A percentile compares a stretch with the other conserved stretches of the same genome.
phyloP scores from a whole-genome alignment of 1,139 yeast species.

The Candida sp. region DNA sequence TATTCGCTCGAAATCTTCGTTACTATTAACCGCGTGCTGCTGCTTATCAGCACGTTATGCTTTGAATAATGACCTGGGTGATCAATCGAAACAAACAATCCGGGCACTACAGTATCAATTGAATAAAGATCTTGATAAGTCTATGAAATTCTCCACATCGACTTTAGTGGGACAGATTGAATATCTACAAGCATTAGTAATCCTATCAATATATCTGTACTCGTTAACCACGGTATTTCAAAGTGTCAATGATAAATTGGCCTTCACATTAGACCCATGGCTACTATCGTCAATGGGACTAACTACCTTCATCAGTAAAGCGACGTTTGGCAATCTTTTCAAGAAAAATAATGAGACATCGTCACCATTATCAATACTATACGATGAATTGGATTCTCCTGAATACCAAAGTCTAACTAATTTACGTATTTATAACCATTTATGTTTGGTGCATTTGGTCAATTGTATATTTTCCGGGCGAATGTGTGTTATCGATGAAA shows the following conservation, averaged over 20 bases:
- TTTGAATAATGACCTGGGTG: slow-evolving; percentile 24
- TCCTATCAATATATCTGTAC: slow-evolving; percentile 58
- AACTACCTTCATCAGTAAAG: slow-evolving; percentile 51
- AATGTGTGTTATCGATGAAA: slow-evolving; percentile 69
- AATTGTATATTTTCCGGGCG: slow-evolving; percentile 71
- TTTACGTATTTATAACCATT: slow-evolving; percentile 68
- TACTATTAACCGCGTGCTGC: slow-evolving; percentile 66
- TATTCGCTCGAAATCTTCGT: slow-evolving; percentile 53
- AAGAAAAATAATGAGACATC: slow-evolving; percentile 9
- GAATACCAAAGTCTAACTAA: slow-evolving; percentile 51
- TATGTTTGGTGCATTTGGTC: slow-evolving; percentile 66
- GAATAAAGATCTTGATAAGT: slow-evolving; percentile 40
- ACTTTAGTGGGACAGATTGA: slow-evolving; percentile 42
- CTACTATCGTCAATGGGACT: slow-evolving; percentile 55
- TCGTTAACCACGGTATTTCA: slow-evolving; percentile 50
- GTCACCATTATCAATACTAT: slow-evolving; percentile 20
- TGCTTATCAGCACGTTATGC: slow-evolving; percentile 54
- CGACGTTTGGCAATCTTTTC: slow-evolving; percentile 29
- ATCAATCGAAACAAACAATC: slow-evolving; percentile 19
- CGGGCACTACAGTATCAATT: slow-evolving; percentile 26
- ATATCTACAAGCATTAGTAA: slow-evolving; percentile 62
- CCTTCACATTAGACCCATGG: slow-evolving; percentile 55
- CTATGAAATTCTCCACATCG: slow-evolving; percentile 25
- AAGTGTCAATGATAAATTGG: slow-evolving; percentile 7
- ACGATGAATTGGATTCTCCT: slow-evolving; percentile 29